These are phyloP conservation scores for Cyamopsis tetragonoloba DNA, from an alignment of 306 rosid genomes.

Conservation along the genomic window DNA sequence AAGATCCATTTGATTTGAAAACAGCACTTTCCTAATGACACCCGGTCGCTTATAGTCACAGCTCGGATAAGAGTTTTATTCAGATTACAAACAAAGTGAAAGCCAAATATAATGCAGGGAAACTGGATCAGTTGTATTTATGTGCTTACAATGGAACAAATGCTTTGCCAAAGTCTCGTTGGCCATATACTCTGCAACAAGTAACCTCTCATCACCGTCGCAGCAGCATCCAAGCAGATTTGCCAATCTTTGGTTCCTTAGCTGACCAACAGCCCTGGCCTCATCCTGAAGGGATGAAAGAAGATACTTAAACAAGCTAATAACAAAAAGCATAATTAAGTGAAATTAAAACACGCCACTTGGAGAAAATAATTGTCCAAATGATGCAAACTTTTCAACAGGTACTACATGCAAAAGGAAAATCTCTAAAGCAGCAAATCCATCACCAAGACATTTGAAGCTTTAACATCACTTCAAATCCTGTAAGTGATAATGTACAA, in stretches of 20 bases:
- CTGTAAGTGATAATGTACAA: no score
- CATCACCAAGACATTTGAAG: constrained; percentile 1
- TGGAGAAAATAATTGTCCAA: neutral
- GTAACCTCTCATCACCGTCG: constrained; percentile 92
- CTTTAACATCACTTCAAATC: neutral
- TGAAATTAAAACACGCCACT: constrained; percentile 14
- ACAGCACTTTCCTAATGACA: neutral
- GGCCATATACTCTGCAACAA: constrained; percentile 85
- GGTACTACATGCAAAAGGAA: neutral
- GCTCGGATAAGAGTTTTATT: neutral
- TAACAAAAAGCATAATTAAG: constrained; percentile 9
- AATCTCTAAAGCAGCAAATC: constrained; percentile 10
- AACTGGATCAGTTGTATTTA: constrained; percentile 6
- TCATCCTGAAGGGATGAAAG: constrained; percentile 58
- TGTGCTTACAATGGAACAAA: constrained; percentile 88
- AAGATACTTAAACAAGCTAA: constrained; percentile 23
- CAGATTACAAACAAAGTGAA: constrained; percentile 5
- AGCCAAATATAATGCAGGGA: constrained; percentile 5
- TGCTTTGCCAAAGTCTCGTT: constrained; percentile 96
- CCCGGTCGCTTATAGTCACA: neutral
- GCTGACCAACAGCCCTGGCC: constrained; percentile 89
- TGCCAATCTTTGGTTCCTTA: constrained; percentile 73
- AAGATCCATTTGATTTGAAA: neutral
- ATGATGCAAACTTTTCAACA: neutral
- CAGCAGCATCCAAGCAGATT: constrained; percentile 93